phyloP scores from a whole-genome alignment of 306 rosid genomes.

The Vigna nakashimae region DNA sequence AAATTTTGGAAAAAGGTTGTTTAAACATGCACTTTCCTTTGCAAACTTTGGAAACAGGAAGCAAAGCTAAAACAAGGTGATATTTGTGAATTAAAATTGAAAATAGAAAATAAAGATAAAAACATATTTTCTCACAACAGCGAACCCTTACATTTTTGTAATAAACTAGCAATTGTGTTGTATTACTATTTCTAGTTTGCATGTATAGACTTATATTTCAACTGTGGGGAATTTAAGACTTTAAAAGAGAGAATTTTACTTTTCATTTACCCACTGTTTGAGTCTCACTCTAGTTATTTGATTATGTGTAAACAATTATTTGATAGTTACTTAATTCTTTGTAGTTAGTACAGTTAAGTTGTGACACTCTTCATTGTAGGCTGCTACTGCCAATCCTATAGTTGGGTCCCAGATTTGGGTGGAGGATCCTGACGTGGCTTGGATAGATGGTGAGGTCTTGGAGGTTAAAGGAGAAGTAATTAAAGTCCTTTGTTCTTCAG shows the following conservation, averaged over 20 bases:
- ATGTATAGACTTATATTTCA: background rate
- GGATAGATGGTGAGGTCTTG: constrained; percentile 83
- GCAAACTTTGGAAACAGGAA: background rate
- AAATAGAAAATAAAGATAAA: background rate
- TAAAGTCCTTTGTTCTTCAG: constrained; percentile 72
- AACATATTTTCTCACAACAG: background rate
- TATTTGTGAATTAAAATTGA: background rate
- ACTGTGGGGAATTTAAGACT: constrained; percentile 8
- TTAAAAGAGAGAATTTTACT: background rate
- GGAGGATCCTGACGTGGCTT: constrained; percentile 78
- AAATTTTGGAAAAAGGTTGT: background rate
- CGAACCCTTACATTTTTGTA: background rate
- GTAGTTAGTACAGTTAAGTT: constrained; percentile 34
- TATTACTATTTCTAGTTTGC: constrained; percentile 2
- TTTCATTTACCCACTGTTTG: background rate
- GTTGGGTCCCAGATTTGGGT: constrained; percentile 81
- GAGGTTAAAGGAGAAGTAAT: constrained; percentile 65
- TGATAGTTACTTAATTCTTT: background rate
- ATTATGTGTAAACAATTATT: constrained; percentile 13
- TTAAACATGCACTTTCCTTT: background rate
- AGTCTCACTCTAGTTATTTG: constrained; percentile 20
- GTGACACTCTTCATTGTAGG: constrained; percentile 55
- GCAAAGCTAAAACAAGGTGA: background rate
- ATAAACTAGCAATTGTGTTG: constrained; percentile 11
- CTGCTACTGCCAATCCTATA: constrained; percentile 54